Conservation (phyloP, 129 eudicot genomes). For the Lactuca sativa region DNA sequence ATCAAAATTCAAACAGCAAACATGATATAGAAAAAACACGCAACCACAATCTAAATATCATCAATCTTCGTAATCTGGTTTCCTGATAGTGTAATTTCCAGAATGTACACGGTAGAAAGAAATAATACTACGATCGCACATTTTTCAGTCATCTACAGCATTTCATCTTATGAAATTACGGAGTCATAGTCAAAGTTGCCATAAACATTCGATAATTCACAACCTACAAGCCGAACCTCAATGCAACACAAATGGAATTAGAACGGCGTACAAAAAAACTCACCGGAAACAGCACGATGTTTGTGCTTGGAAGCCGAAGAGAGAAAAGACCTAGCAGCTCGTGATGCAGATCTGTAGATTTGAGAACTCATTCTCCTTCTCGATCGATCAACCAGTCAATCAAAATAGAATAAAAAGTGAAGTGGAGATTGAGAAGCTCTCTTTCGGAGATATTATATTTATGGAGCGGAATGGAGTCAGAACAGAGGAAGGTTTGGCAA, state of each 20-base stretch:
- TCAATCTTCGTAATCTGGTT: background rate
- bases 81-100: background rate
- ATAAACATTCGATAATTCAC: background rate
- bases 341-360: slow-evolving; percentile 67
- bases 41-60: background rate
- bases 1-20: too few species aligned
- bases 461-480: slow-evolving; percentile 27
- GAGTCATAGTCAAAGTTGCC: background rate
- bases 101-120: background rate
- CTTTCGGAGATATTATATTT: background rate
- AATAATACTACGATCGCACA: background rate
- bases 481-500: slow-evolving; percentile 28
- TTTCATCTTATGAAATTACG: background rate
- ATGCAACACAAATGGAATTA: slow-evolving; percentile 8
- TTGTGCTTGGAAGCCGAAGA: slow-evolving; percentile 63
- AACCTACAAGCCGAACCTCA: background rate
- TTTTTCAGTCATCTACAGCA: background rate
- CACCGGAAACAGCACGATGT: slow-evolving; percentile 57
- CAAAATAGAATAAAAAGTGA: background rate
- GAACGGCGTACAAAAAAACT: background rate
- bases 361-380: slow-evolving; percentile 60
- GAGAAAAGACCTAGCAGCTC: slow-evolving; percentile 65
- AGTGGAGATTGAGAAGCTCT: slow-evolving; percentile 5
- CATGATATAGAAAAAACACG: too few species aligned
- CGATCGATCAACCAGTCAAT: slow-evolving; percentile 6